Base-by-base conservation (phyloP, 1,284 basidiomycete species). In the Puccinia hordei region DNA sequence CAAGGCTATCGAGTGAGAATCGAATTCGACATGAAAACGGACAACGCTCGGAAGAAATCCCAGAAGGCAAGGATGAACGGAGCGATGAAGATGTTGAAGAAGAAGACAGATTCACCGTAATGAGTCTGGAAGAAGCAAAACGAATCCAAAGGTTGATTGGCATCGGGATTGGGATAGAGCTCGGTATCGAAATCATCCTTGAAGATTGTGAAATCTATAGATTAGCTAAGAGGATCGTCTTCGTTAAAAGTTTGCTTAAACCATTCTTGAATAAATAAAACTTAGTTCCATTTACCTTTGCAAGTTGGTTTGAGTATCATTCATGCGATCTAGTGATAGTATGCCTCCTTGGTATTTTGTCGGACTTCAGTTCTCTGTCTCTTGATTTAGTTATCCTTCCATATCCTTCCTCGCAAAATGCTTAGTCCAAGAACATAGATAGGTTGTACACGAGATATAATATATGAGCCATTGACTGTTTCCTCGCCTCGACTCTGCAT, bases 71-170 rank as follows among this genome's bases (percentile, higher is more conserved):
- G 35, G 6, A 75, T 49, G 61, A 72, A 71, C 59, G 69, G 51
- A 55, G 77, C 24, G 41, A 83, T 41, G 80, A 81, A 68, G 49
- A 13, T 6, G 5, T 17, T 15, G 68, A 71, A 35, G 93, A 96
- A 84, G 90, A 90, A 0, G 95, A 98, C 84, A 95, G 98, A 86
- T 98, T 99, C 86, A 90, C 90, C 61, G 94, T 99, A 87, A 98
- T 95, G 93, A 91, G 92, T 2, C 90, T 92, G 82, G 87, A 88
- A 57, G 95, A 99, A 86, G 96, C 95, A 35, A 91, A 90, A 85
- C 90, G 93, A 66, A 98, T 99, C 83, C 91, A 91, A 57, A 86
- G 87, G 27, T 91, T 90, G 27, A 91, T 96, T 82, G 88, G 91
- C 83, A 90, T 92, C 84, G 90, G 92, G 12, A 97, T 96, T 85